Percentiles rank a stretch among this genome's conserved stretches.
Evolutionary conservation across 2,329 filamentous ascomycete genomes (phyloP).

Genomic region (Calonectria pteridis): DNA sequence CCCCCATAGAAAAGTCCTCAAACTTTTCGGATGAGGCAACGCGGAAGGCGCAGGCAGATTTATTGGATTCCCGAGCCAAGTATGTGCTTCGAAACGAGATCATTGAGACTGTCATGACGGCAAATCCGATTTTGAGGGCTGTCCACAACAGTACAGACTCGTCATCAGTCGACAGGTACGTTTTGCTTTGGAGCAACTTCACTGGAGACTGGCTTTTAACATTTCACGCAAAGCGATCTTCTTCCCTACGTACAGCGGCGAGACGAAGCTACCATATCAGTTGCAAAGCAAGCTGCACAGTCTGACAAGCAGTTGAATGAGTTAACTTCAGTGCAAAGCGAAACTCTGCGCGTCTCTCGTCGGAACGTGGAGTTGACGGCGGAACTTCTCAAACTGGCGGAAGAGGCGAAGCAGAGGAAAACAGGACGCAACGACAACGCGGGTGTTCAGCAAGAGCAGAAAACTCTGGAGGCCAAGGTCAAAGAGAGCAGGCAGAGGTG

Average conservation of each 20-base stretch:
- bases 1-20: conserved; percentile 34
- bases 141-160: conserved; percentile 77
- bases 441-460: conserved; percentile 66
- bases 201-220: conserved; percentile 18
- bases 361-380: conserved; percentile 74
- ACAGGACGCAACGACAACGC: conserved; percentile 66
- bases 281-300: conserved; percentile 70
- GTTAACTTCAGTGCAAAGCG: conserved; percentile 68
- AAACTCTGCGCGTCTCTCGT: conserved; percentile 67
- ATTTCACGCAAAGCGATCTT: conserved; percentile 66
- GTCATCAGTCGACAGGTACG: conserved; percentile 76
- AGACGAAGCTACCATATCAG: conserved; percentile 73
- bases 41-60: conserved; percentile 71
- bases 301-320: conserved; percentile 64
- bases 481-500: conserved; percentile 74
- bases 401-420: conserved; percentile 65
- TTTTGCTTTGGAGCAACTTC: background rate
- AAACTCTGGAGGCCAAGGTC: conserved; percentile 69
- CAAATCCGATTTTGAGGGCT: conserved; percentile 82
- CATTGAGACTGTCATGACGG: conserved; percentile 75
- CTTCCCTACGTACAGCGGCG: conserved; percentile 75
- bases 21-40: conserved; percentile 63
- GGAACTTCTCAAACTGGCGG: conserved; percentile 73
- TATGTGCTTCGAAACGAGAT: conserved; percentile 79
- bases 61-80: conserved; percentile 77